Base-by-base conservation (phyloP, 495 filamentous ascomycete genomes). In the Neurospora sp. region DNA sequence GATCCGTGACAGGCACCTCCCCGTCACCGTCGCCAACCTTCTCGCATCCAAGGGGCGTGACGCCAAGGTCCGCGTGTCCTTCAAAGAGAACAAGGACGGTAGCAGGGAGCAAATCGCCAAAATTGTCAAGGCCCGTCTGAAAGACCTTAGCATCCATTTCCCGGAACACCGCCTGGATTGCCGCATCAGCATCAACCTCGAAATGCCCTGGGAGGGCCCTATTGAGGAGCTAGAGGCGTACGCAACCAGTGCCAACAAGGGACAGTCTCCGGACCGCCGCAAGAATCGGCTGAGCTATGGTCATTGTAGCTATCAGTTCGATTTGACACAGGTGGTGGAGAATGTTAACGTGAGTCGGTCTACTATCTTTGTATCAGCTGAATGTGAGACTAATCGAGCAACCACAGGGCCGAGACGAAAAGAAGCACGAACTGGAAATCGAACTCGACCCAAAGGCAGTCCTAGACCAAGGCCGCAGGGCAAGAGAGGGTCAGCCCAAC, bases 221-320 rank as follows among this genome's bases (percentile, higher is more conserved):
- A 75, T 91, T 12, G 81, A 86, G 72, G 83, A 88, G 66, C 82
- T 93, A 1, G 81, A 85, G 69, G 74, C 79, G 78, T 41, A 83
- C 75, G 59, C 72, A 3, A 71, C 73, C 9, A 74, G 72, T 31
- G 77, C 79, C 44, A 80, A 81, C 54, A 80, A 83, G 7, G 85
- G 87, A 71, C 82, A 84, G 7, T 76, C 79, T 10, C 86, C 88
- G 4, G 89, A 92, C 72, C 89, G 94, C 10, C 90, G 88, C 72
- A 98, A 98, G 81, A 94, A 98, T 83, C 86, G 94, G 38, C 83
- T 98, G 82, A 94, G 92, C 79, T 98, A 98, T 83, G 88, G 86
- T 23, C 95, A 97, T 79, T 83, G 91, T 66, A 89, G 86, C 27
- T 97, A 96, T 79, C 93, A 94, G 76, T 86, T 98, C 76, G 94